Percentiles rank a stretch among this genome's conserved stretches.
These are phyloP conservation scores for Nemophila menziesii DNA, from an alignment of 257 asterid species.

Conservation along the genomic window DNA sequence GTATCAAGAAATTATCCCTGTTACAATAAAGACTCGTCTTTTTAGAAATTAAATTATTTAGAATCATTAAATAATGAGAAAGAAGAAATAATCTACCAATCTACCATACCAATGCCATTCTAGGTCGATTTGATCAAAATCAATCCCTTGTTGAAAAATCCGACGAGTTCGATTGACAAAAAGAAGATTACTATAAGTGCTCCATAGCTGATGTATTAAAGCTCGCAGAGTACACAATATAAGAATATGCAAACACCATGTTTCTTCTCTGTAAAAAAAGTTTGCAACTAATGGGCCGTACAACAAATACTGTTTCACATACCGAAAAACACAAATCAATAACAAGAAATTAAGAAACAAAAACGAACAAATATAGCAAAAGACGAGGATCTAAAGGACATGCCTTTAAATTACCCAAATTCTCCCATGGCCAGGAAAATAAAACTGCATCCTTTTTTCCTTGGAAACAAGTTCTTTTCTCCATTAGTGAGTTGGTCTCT, in stretches of 20 bases:
- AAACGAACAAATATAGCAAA: too few relatives aligned
- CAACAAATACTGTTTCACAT: slow-evolving; percentile 18
- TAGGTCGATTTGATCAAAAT: slow-evolving; percentile 61
- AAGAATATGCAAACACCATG: slow-evolving; percentile 66
- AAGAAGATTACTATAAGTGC: slow-evolving; percentile 35
- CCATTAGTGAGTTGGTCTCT: neutral
- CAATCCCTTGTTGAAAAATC: slow-evolving; percentile 53
- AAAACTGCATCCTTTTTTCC: slow-evolving; percentile 36
- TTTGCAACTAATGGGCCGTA: slow-evolving; percentile 55
- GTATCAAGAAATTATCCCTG: slow-evolving; percentile 89
- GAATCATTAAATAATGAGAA: neutral
- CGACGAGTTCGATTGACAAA: slow-evolving; percentile 37
- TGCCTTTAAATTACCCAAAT: slow-evolving; percentile 58
- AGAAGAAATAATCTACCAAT: slow-evolving; percentile 42
- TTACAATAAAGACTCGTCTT: neutral
- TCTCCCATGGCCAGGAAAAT: slow-evolving; percentile 91
- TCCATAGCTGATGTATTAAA: slow-evolving; percentile 64
- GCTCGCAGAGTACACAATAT: slow-evolving; percentile 46
- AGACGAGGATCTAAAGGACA: slow-evolving; percentile 1
- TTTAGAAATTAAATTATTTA: neutral
- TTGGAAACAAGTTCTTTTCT: slow-evolving; percentile 14
- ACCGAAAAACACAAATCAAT: slow-evolving; percentile 1
- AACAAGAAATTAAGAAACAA: neutral
- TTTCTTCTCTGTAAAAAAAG: slow-evolving; percentile 28
- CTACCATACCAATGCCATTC: slow-evolving; percentile 89